Base-by-base conservation (phyloP, 139 green algal species). In the Tetraselmis striata region DNA sequence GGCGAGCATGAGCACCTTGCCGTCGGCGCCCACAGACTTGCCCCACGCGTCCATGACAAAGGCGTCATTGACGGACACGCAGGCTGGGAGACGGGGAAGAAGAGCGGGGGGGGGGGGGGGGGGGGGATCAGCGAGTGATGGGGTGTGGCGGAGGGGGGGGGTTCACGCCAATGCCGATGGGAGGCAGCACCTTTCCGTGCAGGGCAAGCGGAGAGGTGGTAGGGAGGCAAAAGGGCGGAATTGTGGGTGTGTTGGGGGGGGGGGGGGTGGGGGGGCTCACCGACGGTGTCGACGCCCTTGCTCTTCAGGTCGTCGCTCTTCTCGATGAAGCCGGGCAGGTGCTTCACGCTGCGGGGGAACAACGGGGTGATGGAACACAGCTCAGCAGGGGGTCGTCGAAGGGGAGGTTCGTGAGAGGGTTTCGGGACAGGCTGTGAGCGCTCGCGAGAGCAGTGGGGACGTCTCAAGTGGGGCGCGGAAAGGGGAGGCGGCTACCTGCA, bases 21-120 rank as follows among this genome's bases (percentile, higher is more conserved):
- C 94, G 30, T 90, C 91, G 0, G 88, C 89, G 32, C 89, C 92
- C n/a, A 90, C 82, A n/a, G 80, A 86, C 88, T 99, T 97, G 84
- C 92, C 94, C 96, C 96, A 99, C 0, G 96, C 96, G 29, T 95
- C 90, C 94, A 97, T 96, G 18, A 99, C 96, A 85, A 99, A 99
- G 1, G 96, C 92, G 84, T 99, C 96, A 78, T 99, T 99, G 2
- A 99, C 97, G 24, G 90, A 91, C 23, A 99, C 86, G 87, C 97
- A 99, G 2, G 89, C 45, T 67, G 45, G 11, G 45, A 18, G 45
- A 67, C 18, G 45, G 18, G 45, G 5, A 18, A 67, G 45, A 67
- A 67, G 45, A 67, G 45, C 5, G 5, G 45, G 18, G 45, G 18
- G 11, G 45, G 18, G 18, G 18, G 45, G 11, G 18, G 45, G 45